Percentiles rank a stretch among this genome's conserved stretches.
phyloP scores from a whole-genome alignment of 352 stramenopile species.

The Aphanomyces invadans region DNA sequence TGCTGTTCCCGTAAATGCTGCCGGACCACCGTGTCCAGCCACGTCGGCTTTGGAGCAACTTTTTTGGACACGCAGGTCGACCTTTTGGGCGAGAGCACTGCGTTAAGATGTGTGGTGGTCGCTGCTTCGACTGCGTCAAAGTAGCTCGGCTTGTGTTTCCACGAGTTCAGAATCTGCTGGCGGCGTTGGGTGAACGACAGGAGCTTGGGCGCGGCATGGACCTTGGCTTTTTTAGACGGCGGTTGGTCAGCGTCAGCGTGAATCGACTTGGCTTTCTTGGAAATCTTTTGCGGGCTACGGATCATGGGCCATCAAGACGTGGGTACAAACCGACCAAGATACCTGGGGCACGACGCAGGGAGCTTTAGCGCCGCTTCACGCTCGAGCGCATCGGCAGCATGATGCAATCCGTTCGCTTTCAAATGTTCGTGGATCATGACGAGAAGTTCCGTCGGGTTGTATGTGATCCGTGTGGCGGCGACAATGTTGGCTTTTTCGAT shows the following conservation, averaged over 20 bases:
- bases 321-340: neutral
- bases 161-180: neutral
- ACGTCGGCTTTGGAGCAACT: slow-evolving; percentile 12
- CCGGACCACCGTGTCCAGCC: slow-evolving; percentile 67
- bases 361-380: slow-evolving; percentile 42
- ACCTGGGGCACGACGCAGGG: slow-evolving; percentile 11
- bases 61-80: neutral
- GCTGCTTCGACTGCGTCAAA: neutral
- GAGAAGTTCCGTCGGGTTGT: slow-evolving; percentile 74
- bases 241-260: slow-evolving; percentile 1
- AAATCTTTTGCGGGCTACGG: slow-evolving; percentile 19
- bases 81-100: neutral
- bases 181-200: slow-evolving; percentile 11
- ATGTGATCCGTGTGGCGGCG: slow-evolving; percentile 79
- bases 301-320: neutral
- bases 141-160: neutral
- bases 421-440: slow-evolving; percentile 78
- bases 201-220: neutral
- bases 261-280: slow-evolving; percentile 25
- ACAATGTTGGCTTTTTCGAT: slow-evolving; percentile 87
- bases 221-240: neutral
- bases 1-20: slow-evolving; percentile 85
- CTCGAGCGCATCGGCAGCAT: slow-evolving; percentile 43
- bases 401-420: slow-evolving; percentile 55
- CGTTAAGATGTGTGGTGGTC: neutral